These are phyloP conservation scores for Paramyrothecium sp. DNA, from an alignment of 2,329 filamentous ascomycete species.

Conservation along the genomic window DNA sequence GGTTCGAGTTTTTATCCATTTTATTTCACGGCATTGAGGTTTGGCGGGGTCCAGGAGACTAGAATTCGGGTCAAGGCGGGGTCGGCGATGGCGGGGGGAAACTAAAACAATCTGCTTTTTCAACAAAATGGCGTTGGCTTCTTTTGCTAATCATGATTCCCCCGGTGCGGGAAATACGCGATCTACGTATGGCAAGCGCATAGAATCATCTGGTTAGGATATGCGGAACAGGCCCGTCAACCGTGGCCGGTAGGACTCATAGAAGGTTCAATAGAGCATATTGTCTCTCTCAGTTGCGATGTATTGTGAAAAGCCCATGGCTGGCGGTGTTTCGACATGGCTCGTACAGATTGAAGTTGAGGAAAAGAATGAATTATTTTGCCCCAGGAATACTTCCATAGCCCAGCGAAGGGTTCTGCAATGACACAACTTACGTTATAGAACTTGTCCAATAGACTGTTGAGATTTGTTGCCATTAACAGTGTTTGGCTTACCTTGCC, in stretches of 20 bases:
- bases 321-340: no score
- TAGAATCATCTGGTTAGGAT: slow-evolving; percentile 13
- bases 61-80: slow-evolving; percentile 21
- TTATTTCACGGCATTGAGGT: slow-evolving; percentile 14
- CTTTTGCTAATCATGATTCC: slow-evolving; percentile 35
- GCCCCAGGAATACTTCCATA: no score
- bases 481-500: no score
- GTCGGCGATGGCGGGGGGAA: slow-evolving; percentile 16
- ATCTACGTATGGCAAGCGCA: slow-evolving; percentile 14
- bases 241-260: slow-evolving; percentile 34
- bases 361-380: no score
- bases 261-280: slow-evolving; percentile 19
- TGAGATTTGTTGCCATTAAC: no score
- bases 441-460: no score
- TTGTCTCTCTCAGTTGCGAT: slow-evolving; percentile 9
- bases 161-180: slow-evolving; percentile 25
- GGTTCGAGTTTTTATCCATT: slow-evolving; percentile 20
- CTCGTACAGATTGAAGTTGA: no score
- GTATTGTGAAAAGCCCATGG: neutral
- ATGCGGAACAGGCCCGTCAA: slow-evolving; percentile 36
- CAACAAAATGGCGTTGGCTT: slow-evolving; percentile 37
- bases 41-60: slow-evolving; percentile 10
- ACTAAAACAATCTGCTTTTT: slow-evolving; percentile 36
- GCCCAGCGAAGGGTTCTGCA: no score
- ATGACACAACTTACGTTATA: no score